Base-by-base conservation (phyloP, 148 eudicot genomes). In the Vaccinium vitisidaea region DNA sequence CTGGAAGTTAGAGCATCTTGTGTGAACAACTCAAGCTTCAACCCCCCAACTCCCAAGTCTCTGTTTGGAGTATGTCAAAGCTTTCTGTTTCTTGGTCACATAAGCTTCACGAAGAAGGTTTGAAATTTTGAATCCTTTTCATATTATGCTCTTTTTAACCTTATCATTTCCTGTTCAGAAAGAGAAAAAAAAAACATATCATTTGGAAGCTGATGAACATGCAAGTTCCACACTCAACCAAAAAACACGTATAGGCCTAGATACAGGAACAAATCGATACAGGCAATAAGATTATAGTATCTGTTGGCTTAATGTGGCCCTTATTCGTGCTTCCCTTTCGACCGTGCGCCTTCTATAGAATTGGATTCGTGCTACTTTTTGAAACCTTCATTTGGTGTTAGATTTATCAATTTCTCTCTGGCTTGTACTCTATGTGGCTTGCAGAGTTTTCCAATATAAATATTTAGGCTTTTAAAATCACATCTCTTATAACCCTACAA, bases 51-150 rank as follows among this genome's bases (percentile, higher is more conserved):
- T 90, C 97, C 48, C 91, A 91, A 83, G 54, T 95, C 39, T 90
- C 92, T 67, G 85, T 96, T 36, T 96, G 98, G 98, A 88, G 91
- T 79, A 87, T 93, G 93, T 90, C 97, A 78, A 90, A 88, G 87
- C 87, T 92, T 75, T 85, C 89, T 56, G 75, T 80, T 61, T 61
- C 88, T 48, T 96, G 99, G 99, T 92, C 99, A 18, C 94, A 95
- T 89, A 90, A 86, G 86, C 88, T 96, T 83, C 88, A 84, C 18
- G 86, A 83, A 61, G 94, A 96, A 92, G 99, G 99, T 96, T 85
- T 80, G 92, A 69, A 65, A 21, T 46, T 18, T 65, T 65, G 71
- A 30, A 30, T 65, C 32, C 32, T 30, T 30, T 30, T 30, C 32
- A 21, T n/a, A 18, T 25, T 77, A 70, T 71, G 49, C 21, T 73